These are phyloP conservation scores for Mikania micrantha DNA, from an alignment of 129 eudicot genomes.

Conservation along the genomic window DNA sequence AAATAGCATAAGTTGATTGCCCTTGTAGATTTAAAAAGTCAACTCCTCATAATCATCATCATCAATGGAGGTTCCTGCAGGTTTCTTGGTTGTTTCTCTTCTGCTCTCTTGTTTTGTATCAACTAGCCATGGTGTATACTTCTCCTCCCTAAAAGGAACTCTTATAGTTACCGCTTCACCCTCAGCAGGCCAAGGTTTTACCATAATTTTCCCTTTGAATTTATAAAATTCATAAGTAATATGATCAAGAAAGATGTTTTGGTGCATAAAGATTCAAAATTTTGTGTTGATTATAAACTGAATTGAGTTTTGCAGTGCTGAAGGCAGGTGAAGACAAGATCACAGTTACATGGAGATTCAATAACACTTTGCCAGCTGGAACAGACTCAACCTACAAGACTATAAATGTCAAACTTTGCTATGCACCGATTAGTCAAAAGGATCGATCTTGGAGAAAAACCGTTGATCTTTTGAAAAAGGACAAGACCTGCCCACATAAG, in stretches of 20 bases:
- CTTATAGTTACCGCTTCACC: constrained; percentile 37
- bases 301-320: constrained; percentile 27
- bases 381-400: constrained; percentile 42
- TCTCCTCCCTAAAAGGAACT: constrained; percentile 41
- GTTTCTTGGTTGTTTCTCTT: constrained; percentile 28
- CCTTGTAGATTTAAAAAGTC: constrained; percentile 9
- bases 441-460: constrained; percentile 74
- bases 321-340: constrained; percentile 50
- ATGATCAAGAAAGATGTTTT: neutral
- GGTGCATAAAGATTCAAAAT: neutral
- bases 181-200: constrained; percentile 38
- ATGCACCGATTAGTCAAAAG: constrained; percentile 56
- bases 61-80: constrained; percentile 38
- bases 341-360: constrained; percentile 48
- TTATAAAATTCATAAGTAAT: neutral
- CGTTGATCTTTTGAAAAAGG: constrained; percentile 35
- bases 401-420: constrained; percentile 53
- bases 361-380: constrained; percentile 30
- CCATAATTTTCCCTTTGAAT: neutral
- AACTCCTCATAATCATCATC: constrained; percentile 9
- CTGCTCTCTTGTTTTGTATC: constrained; percentile 34
- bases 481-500: constrained; percentile 56
- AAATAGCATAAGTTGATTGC: constrained; percentile 10
- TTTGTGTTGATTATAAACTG: neutral
- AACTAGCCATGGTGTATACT: constrained; percentile 35